phyloP scores from a whole-genome alignment of 768 basidiomycete species.

The Hypholoma fasciculare region DNA sequence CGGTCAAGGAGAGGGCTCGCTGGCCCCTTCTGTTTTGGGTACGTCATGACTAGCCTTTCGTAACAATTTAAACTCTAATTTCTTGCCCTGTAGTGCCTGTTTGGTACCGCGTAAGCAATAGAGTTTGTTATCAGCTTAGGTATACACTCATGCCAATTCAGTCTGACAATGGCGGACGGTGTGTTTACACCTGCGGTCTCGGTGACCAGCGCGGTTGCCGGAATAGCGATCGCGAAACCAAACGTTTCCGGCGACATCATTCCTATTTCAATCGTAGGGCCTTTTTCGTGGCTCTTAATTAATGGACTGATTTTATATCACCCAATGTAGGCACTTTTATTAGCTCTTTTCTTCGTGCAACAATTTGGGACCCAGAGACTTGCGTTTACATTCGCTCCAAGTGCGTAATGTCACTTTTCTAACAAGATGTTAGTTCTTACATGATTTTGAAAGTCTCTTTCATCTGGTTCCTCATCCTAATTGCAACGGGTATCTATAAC shows the following conservation, averaged over 20 bases:
- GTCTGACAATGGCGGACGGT: slow-evolving; percentile 68
- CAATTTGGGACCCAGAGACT: slow-evolving; percentile 57
- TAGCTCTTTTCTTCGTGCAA: slow-evolving; percentile 59
- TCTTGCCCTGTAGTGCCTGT: slow-evolving; percentile 42
- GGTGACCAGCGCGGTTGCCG: slow-evolving; percentile 65
- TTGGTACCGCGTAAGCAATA: slow-evolving; percentile 50
- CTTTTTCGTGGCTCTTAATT: no score
- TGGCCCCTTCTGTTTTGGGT: slow-evolving; percentile 63
- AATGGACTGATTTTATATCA: no score
- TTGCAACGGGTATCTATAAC: slow-evolving; percentile 57
- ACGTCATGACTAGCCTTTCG: slow-evolving; percentile 9
- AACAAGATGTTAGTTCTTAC: not conserved
- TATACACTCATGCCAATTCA: slow-evolving; percentile 10
- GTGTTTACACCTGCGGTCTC: slow-evolving; percentile 70
- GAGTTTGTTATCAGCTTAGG: not conserved
- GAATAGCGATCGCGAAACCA: slow-evolving; percentile 64
- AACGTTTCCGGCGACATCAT: slow-evolving; percentile 41
- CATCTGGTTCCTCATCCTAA: slow-evolving; percentile 56
- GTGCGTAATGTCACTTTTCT: slow-evolving; percentile 26
- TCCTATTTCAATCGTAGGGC: no score
- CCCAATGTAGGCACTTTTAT: slow-evolving; percentile 44
- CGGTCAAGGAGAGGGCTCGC: slow-evolving; percentile 31
- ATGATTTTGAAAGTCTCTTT: slow-evolving; percentile 41
- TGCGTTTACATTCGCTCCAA: slow-evolving; percentile 52
- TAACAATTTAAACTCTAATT: not conserved